A percentile compares a stretch with the other conserved stretches of the same genome.
phyloP scores from a whole-genome alignment of 2,329 filamentous ascomycete species.

The Beauveria brongniartii region DNA sequence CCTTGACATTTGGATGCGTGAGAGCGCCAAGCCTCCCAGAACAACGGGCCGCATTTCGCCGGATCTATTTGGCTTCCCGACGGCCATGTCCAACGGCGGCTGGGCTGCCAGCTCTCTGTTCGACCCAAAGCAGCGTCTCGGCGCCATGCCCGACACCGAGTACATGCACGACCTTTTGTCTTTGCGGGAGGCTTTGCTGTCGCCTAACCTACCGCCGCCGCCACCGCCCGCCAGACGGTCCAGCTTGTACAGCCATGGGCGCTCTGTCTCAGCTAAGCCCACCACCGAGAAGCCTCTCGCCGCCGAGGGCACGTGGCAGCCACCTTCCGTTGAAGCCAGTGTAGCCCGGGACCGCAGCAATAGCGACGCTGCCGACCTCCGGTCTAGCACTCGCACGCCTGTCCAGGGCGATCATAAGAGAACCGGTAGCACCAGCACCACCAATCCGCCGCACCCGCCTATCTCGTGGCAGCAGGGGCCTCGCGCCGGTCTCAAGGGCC shows the following conservation, averaged over 20 bases:
- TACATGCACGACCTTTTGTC: slow-evolving; percentile 40
- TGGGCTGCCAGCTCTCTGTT: slow-evolving; percentile 45
- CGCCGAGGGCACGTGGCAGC: slow-evolving; percentile 12
- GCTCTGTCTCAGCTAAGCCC: slow-evolving; percentile 21
- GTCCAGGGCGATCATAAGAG: slow-evolving; percentile 23
- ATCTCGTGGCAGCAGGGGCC: slow-evolving; percentile 35
- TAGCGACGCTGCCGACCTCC: slow-evolving; percentile 8
- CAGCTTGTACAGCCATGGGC: slow-evolving; percentile 42
- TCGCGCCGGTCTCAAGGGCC: slow-evolving; percentile 38
- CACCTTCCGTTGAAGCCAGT: slow-evolving; percentile 14
- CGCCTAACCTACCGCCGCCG: slow-evolving; percentile 32
- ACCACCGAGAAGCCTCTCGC: slow-evolving; percentile 9
- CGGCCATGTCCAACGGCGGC: slow-evolving; percentile 24
- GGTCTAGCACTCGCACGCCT: slow-evolving; percentile 5
- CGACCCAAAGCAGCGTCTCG: slow-evolving; percentile 23
- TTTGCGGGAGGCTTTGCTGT: slow-evolving; percentile 31
- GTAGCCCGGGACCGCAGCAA: slow-evolving; percentile 12
- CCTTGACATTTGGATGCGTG: slow-evolving; percentile 51
- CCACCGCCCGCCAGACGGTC: slow-evolving; percentile 45
- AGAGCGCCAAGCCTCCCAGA: slow-evolving; percentile 36
- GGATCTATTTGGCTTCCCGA: slow-evolving; percentile 47
- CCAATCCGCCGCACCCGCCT: slow-evolving; percentile 35
- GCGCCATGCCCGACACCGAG: slow-evolving; percentile 25
- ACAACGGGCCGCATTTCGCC: slow-evolving; percentile 32
- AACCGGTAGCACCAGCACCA: slow-evolving; percentile 20